Conservation (phyloP, 352 stramenopile genomes). For the Phytophthora pseudosyringae region DNA sequence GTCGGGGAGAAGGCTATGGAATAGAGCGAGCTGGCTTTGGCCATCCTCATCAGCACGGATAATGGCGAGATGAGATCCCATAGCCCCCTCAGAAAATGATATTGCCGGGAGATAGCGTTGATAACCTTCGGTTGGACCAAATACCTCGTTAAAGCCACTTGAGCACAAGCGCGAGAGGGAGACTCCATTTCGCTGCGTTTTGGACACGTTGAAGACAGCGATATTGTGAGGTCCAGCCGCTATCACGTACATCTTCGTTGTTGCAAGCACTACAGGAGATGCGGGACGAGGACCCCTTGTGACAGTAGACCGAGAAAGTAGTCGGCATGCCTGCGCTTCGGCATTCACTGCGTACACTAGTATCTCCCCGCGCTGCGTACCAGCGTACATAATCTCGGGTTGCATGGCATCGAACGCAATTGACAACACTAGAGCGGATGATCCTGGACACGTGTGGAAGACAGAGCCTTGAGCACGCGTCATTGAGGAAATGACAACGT, state of each 20-base stretch:
- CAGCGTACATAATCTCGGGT: conserved; percentile 53
- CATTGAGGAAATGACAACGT: conserved; percentile 40
- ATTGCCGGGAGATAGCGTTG: conserved; percentile 2
- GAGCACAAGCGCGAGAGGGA: conserved; percentile 23
- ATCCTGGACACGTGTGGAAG: conserved; percentile 50
- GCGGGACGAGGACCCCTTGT: neutral
- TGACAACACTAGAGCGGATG: conserved; percentile 37
- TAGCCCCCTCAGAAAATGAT: conserved; percentile 38
- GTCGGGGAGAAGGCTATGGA: conserved; percentile 43
- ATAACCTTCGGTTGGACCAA: neutral
- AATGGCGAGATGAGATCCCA: conserved; percentile 32
- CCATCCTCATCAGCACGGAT: neutral
- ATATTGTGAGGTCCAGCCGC: conserved; percentile 20
- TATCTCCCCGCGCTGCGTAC: conserved; percentile 52
- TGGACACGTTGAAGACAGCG: conserved; percentile 35
- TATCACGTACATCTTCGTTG: conserved; percentile 32
- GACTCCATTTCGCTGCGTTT: conserved; percentile 1
- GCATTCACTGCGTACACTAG: conserved; percentile 41
- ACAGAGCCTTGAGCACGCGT: conserved; percentile 31
- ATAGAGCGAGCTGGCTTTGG: conserved; percentile 27
- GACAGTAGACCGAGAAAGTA: conserved; percentile 25
- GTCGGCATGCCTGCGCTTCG: conserved; percentile 11
- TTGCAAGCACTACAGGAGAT: conserved; percentile 8
- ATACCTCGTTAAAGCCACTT: neutral
- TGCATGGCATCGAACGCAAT: conserved; percentile 54